Evolutionary conservation across 139 green algal genomes (phyloP).

Genomic region (Picochlorum sp.): DNA sequence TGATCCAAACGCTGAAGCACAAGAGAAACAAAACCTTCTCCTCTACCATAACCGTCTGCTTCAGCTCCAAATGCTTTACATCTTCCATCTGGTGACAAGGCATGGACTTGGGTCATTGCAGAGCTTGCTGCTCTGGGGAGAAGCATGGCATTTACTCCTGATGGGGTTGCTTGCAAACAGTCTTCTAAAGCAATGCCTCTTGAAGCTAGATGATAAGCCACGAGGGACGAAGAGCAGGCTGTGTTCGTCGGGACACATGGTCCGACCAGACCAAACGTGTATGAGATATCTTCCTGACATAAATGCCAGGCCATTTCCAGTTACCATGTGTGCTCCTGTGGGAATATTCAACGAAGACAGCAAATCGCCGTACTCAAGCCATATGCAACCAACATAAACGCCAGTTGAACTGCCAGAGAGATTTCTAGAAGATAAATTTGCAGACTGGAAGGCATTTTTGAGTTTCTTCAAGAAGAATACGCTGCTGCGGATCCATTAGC

Average conservation of each 20-base stretch:
- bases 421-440: not conserved
- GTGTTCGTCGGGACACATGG: constrained; percentile 77
- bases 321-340: constrained; percentile 55
- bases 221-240: constrained; percentile 73
- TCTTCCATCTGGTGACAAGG: constrained; percentile 51
- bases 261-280: constrained; percentile 65
- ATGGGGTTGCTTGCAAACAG: constrained; percentile 36
- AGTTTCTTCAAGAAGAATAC: constrained; percentile 59
- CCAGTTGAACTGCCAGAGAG: constrained; percentile 37
- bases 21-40: constrained; percentile 56
- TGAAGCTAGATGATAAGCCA: constrained; percentile 62
- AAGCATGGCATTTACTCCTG: constrained; percentile 66
- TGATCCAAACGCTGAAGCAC: constrained; percentile 35
- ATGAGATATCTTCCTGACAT: constrained; percentile 72
- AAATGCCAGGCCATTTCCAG: constrained; percentile 60
- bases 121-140: constrained; percentile 47
- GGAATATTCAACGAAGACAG: constrained; percentile 33
- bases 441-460: constrained; percentile 10
- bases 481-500: constrained; percentile 73
- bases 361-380: constrained; percentile 58
- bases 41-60: constrained; percentile 75
- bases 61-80: constrained; percentile 77
- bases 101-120: constrained; percentile 54
- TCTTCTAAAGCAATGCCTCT: constrained; percentile 19
- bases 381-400: constrained; percentile 70